A percentile compares a stretch with the other conserved stretches of the same genome.
phyloP scores from a whole-genome alignment of 257 asterid genomes.

The Fraxinus cuspidata region DNA sequence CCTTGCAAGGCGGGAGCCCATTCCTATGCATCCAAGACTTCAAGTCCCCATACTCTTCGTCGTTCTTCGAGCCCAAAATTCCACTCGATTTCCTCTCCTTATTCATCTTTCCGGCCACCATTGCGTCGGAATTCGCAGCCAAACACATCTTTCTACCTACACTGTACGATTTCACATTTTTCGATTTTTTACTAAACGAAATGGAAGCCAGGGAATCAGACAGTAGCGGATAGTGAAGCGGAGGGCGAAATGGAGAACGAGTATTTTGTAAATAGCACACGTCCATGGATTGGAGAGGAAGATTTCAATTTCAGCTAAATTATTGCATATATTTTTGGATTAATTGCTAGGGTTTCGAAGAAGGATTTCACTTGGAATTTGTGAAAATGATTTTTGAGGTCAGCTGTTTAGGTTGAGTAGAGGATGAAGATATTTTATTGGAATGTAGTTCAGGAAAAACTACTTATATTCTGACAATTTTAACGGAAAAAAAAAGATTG shows the following conservation, averaged over 20 bases:
- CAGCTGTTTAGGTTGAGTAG: neutral
- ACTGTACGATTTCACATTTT: slow-evolving; percentile 17
- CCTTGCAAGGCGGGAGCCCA: slow-evolving; percentile 91
- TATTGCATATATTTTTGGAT: slow-evolving; percentile 22
- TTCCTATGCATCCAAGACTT: slow-evolving; percentile 89
- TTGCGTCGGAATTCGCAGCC: slow-evolving; percentile 64
- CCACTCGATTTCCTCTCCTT: slow-evolving; percentile 43
- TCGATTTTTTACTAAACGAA: slow-evolving; percentile 31
- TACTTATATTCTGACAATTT: too few relatives aligned
- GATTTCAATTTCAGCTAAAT: slow-evolving; percentile 13
- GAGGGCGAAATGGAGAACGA: slow-evolving; percentile 47
- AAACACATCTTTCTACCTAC: slow-evolving; percentile 42
- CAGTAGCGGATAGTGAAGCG: slow-evolving; percentile 39
- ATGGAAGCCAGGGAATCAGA: slow-evolving; percentile 39
- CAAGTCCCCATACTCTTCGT: slow-evolving; percentile 55
- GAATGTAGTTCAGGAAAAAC: neutral
- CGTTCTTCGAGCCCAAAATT: slow-evolving; percentile 36
- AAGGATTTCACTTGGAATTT: neutral
- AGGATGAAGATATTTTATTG: neutral
- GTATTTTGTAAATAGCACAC: slow-evolving; percentile 41
- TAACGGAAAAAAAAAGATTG: too few relatives aligned
- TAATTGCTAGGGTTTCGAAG: neutral
- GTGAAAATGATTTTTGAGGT: neutral
- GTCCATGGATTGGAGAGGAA: slow-evolving; percentile 47
- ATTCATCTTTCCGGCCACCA: slow-evolving; percentile 36